Base-by-base conservation (phyloP, 768 basidiomycete species). In the Leucocoprinus leucothites region DNA sequence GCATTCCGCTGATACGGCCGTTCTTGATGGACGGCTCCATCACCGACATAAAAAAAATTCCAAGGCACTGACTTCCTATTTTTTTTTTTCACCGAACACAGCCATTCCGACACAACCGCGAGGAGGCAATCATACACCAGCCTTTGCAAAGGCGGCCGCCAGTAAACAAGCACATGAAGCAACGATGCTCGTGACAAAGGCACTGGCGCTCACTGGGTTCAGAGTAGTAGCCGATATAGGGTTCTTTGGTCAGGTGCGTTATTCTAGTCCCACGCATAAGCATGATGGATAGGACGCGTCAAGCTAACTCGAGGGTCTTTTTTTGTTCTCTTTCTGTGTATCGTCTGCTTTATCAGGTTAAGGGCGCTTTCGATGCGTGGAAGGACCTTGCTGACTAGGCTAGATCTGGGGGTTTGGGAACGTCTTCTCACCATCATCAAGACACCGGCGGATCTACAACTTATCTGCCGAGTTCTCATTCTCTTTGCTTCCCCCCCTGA, bases 121-220 rank as follows among this genome's bases (percentile, higher is more conserved):
- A 48, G 88, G 87, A 40, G 85, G 84, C n/a, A 91, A 91, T 62
- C 89, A 91, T 61, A 89, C 89, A 1, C 74, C 82, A 9, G 80
- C 74, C 3, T 91, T 91, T 65, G 71, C 85, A 19, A 68, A 71
- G 50, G 76, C 89, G 22, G 84, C 87, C 24, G 72, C 74, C 25
- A 82, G 78, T 41, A 63, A 70, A 38, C 80, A 82, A 57, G 89
- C 89, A 13, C 89, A 91, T 62, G 73, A 74, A 43, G 74, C 75
- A 19, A 81, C 81, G 26, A 76, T 91, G 65, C 63, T 67, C 7
- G 70, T 82, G 25, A 74, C 81, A 28, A 87, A 85, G 60, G 84
- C 77, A 19, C 67, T 91, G 34, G 86, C 89, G 2, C 69, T 78
- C 54, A 82, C 80, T 2, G 86, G 81, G 1, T 76, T 87, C 58